Base-by-base conservation (phyloP, 768 basidiomycete species). In the Leccinum variicolor region DNA sequence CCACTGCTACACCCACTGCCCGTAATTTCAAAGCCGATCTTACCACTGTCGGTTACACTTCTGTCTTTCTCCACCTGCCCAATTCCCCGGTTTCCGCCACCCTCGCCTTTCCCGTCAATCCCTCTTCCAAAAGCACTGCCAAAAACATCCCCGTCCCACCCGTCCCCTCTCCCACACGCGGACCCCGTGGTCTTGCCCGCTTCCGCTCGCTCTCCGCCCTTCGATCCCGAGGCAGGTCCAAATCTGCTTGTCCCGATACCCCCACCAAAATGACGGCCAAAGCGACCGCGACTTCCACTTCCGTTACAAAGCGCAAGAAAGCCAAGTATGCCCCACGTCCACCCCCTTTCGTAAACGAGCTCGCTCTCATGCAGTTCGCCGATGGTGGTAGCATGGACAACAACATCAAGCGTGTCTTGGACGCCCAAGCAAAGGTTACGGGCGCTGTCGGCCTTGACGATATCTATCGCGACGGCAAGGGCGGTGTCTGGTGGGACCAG, bases 401-500 rank as follows among this genome's bases (percentile, higher is more conserved):
- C 8, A 80, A 87, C 53, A 76, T 81, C 47, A 76, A 78, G 57
- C 80, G 81, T 11, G 68, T 81, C 33, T 81, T 86, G 78, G 76
- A 81, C 49, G 72, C 75, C 5, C 83, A 84, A 51, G 85, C 85
- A 17, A 80, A 76, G 64, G 76, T 76, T 1, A 72, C 73, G 1
- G 75, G 73, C 0, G 67, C 68, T 4, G 17, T 34, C 23, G 61
- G 63, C 43, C 81, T 82, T 13, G 77, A 75, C 1, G 84, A 80
- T 50, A 80, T 86, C 3, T 81, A 81, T 69, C 77, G 84, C 17
- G 87, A 90, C 55, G 84, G 72, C 0, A 75, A 79, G 25, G 87
- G 86, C 23, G 81, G 82, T 0, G 53, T 89, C 14, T 90, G 88
- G 86, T 79, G 81, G 76, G 89, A 90, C 62, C 81, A 79, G 54